Percentiles rank a stretch among this genome's conserved stretches.
Conservation (phyloP, 2,329 filamentous ascomycete genomes). For the Botryotinia convoluta region DNA sequence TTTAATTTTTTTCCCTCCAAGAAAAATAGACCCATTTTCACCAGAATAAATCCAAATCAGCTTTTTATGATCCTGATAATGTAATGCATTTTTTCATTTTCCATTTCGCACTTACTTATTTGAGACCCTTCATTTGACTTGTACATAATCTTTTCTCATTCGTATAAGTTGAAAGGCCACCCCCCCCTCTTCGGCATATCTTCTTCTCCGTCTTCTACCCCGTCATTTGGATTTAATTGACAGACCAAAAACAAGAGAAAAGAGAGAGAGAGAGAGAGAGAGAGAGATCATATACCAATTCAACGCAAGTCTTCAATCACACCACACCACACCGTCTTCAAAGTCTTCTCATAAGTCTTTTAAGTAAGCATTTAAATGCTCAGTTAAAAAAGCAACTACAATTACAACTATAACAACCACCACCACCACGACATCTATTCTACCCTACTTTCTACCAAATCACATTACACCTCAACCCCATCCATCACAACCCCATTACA, state of each 20-base stretch:
- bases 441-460: background rate
- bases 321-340: background rate
- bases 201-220: constrained; percentile 27
- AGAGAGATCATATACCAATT: background rate
- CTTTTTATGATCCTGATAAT: background rate
- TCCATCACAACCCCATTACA: background rate
- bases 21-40: background rate
- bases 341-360: background rate
- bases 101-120: background rate
- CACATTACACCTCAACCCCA: background rate
- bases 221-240: constrained; percentile 22
- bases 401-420: too few species aligned
- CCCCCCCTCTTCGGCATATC: constrained; percentile 30
- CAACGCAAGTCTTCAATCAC: background rate
- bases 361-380: background rate
- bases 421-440: too few species aligned
- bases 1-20: background rate
- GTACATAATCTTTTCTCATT: background rate
- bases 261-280: too few species aligned
- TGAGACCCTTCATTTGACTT: background rate
- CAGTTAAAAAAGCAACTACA: background rate
- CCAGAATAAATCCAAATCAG: background rate
- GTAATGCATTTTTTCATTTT: background rate
- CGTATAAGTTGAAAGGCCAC: constrained; percentile 28
- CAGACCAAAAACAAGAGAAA: background rate